Conservation (phyloP, 805 yeast genomes). For the Wickerhamiella parazyma region DNA sequence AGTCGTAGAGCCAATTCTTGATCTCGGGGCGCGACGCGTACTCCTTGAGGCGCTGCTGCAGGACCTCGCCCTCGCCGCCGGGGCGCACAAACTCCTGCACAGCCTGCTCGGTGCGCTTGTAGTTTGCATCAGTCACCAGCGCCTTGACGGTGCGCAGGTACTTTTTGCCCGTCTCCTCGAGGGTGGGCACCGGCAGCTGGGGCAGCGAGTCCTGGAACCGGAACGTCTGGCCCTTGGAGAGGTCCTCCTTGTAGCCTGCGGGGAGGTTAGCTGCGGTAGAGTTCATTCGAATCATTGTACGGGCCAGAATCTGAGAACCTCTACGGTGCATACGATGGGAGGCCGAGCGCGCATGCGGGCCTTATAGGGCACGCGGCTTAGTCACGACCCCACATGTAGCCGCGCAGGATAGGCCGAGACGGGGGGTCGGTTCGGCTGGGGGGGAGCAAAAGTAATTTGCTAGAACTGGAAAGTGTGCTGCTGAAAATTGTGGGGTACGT, state of each 20-base stretch:
- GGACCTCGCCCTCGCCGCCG: slow-evolving; percentile 49
- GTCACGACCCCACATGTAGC: not conserved
- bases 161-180: slow-evolving; percentile 52
- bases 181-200: slow-evolving; percentile 72
- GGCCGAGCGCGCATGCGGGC: not conserved
- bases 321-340: slow-evolving; percentile 10
- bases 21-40: slow-evolving; percentile 41
- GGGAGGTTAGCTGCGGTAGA: slow-evolving; percentile 23
- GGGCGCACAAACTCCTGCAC: slow-evolving; percentile 53
- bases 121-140: slow-evolving; percentile 37
- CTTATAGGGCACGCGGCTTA: not conserved
- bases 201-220: slow-evolving; percentile 65
- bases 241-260: slow-evolving; percentile 25
- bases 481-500: too few relatives aligned
- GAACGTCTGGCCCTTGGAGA: slow-evolving; percentile 50
- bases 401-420: too few relatives aligned
- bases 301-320: slow-evolving; percentile 6
- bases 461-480: too few relatives aligned
- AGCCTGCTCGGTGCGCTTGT: slow-evolving; percentile 38
- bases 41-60: slow-evolving; percentile 51
- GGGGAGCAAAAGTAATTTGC: too few relatives aligned
- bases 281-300: slow-evolving; percentile 16
- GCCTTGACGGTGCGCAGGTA: slow-evolving; percentile 69
- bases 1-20: slow-evolving; percentile 80
- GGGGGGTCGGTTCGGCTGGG: too few relatives aligned